phyloP scores from a whole-genome alignment of 768 basidiomycete species.

The Cyclocybe cylindracea region DNA sequence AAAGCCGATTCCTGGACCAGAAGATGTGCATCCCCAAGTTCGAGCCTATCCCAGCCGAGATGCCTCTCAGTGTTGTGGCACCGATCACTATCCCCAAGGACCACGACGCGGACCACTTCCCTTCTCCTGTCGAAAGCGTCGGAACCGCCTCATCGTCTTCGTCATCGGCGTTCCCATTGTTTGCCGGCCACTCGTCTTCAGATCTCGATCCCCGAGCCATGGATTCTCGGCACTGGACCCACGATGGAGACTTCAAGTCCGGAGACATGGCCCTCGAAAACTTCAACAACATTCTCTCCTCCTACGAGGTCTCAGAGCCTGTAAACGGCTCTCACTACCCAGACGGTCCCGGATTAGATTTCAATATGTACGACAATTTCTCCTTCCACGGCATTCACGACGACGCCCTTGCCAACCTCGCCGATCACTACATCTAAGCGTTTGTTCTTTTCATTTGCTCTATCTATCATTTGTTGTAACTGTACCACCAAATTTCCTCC shows the following conservation, averaged over 20 bases:
- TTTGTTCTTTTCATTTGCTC: slow-evolving; percentile 4
- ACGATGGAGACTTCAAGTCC: slow-evolving; percentile 15
- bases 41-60: slow-evolving; percentile 25
- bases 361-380: slow-evolving; percentile 28
- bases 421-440: slow-evolving; percentile 24
- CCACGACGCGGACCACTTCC: slow-evolving; percentile 24
- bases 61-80: slow-evolving; percentile 12
- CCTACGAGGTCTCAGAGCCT: slow-evolving; percentile 21
- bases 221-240: slow-evolving; percentile 9
- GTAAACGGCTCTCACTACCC: slow-evolving; percentile 16
- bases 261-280: slow-evolving; percentile 18
- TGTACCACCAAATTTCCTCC: too few relatives aligned
- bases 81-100: background rate
- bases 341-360: slow-evolving; percentile 25
- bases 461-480: slow-evolving; percentile 1
- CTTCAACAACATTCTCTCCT: slow-evolving; percentile 14
- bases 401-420: slow-evolving; percentile 24
- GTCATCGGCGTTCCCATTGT: slow-evolving; percentile 22
- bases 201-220: background rate
- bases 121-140: slow-evolving; percentile 35
- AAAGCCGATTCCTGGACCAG: slow-evolving; percentile 23
- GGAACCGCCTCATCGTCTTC: slow-evolving; percentile 24
- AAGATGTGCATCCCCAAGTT: slow-evolving; percentile 22
- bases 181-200: slow-evolving; percentile 9
- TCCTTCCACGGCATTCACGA: slow-evolving; percentile 23